Evolutionary conservation across 768 basidiomycete genomes (phyloP), one percentile per base, ranked within the genome.

Genomic region (Pisolithus orientalis): DNA sequence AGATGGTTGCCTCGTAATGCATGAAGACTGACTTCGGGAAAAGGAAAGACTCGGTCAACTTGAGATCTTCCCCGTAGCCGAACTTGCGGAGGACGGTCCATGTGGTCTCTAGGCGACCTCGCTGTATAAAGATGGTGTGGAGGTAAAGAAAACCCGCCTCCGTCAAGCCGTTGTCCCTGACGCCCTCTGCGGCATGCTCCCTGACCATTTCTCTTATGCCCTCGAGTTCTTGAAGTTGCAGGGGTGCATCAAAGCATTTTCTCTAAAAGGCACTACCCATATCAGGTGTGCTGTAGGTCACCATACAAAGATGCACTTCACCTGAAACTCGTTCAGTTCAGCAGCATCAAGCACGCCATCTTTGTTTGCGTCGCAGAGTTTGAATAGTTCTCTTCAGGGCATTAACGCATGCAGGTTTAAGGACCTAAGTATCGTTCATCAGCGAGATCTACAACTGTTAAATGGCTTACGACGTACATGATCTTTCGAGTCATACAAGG

Each of bases 241-340:
- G 70, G 32, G 95, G 94, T 0, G 90, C 82, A 59, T 91, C 89
- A 64, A 98, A 99, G 61, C 94, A 97, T 79, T 94, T 94, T 58
- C 91, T 77, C 93, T 95, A 57, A 25, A 31, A 51, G 29, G 11
- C 4, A 43, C 44, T 45, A 28, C 25, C 44, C 5, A 16, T 8
- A 45, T 45, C 27, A 45, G 44, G 25, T 16, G 17, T n/a, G n/a
- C 16, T 45, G 28, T n/a, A n/a, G 16, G 25, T n/a, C 2, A 10
- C 2, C 11, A 16, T 14, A 29, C 5, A 16, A 44, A 49, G 13
- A 17, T 14, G 37, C 17, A 17, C n/a, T 47, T 28, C 59, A 94
- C 93, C 75, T 98, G 95, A 62, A 99, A 99, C 63, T 96, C 94
- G 65, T 98, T 97, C 32, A 99, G 76, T 65, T 99, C 95, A 21